These are phyloP conservation scores for Myriosclerotinia scirpicola DNA, from an alignment of 2,329 filamentous ascomycete species.

Conservation along the genomic window DNA sequence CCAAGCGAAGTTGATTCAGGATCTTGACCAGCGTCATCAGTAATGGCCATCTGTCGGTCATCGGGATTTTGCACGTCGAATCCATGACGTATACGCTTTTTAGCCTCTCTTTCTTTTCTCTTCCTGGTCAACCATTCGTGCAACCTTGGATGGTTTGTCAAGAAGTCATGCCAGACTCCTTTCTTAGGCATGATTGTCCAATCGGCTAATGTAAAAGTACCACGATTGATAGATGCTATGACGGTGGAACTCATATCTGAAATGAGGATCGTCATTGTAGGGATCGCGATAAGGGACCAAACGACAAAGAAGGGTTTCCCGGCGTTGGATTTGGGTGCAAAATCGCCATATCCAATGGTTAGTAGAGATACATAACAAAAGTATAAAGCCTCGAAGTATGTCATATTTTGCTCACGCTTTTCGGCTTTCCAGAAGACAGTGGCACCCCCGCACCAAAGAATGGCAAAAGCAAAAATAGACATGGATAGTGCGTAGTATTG, in stretches of 20 bases:
- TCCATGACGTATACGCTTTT: conserved; percentile 44
- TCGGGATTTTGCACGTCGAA: conserved; percentile 41
- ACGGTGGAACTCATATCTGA: conserved; percentile 65
- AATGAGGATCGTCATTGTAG: conserved; percentile 68
- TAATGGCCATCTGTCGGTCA: conserved; percentile 31
- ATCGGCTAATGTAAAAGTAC: conserved; percentile 59
- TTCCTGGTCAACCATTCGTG: conserved; percentile 43
- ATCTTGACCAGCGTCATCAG: background rate
- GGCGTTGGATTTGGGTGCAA: conserved; percentile 62
- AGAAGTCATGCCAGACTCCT: conserved; percentile 54
- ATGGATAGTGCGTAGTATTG: conserved; percentile 59
- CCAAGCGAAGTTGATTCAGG: conserved; percentile 21
- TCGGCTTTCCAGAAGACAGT: conserved; percentile 64
- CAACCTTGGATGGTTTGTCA: conserved; percentile 50
- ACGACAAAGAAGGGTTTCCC: conserved; percentile 70
- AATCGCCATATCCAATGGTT: conserved; percentile 69
- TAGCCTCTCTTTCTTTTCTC: conserved; percentile 44
- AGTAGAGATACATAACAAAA: conserved; percentile 68
- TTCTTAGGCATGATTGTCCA: conserved; percentile 64
- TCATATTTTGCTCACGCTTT: conserved; percentile 50
- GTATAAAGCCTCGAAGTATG: conserved; percentile 66
- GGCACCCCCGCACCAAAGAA: conserved; percentile 66
- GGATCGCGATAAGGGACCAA: conserved; percentile 67
- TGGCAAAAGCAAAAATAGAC: conserved; percentile 57
- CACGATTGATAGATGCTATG: conserved; percentile 61